Evolutionary conservation across 2,329 filamentous ascomycete species (phyloP), one percentile per base, ranked within the genome.

Genomic region (Trichophaea hybrida): DNA sequence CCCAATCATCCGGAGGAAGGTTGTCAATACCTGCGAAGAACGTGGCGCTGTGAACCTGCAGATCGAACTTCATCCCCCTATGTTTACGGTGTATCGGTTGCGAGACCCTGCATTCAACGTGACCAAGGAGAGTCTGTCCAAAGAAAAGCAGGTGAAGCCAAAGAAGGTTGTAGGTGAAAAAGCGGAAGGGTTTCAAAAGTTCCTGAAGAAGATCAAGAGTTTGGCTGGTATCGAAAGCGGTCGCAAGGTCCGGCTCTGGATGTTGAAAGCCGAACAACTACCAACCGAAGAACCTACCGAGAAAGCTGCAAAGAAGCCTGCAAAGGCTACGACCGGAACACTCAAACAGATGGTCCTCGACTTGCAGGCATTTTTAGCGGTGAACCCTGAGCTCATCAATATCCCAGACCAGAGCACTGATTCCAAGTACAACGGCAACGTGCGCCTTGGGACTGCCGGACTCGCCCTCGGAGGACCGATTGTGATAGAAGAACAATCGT

Each of bases 11-110:
- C 74, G 81, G 50, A 83, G 93, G 61, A 80, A 79, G 65, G 89
- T 86, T 40, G 85, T 91, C 72, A 85, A 95, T 71, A 89, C 85
- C 32, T 78, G 82, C 6, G 75, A 77, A 1, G 78, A 80, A 44
- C 77, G 77, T 1, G 69, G 73, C n/a, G 73, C 73, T 13, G 68
- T 74, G 2, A 88, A 94, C 64, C 74, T 95, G 51, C 76, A 85
- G 67, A 94, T 85, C 71, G 93, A 97, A 73, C 76, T 88, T 44
- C 82, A 89, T 68, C 93, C 90, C 4, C 88, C 88, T 0, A 77
- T 95, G 48, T 87, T 96, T 71, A 88, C 83, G 1, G 77, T 97
- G 61, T 82, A 94, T 69, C 88, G 91, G 66, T 76, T 97, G 1
- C 84, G 83, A 70, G 77, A 76, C 66, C 71, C 73, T 6, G 80